Evolutionary conservation across 805 yeast species (phyloP).

Genomic region (Monosporozyma unispora): DNA sequence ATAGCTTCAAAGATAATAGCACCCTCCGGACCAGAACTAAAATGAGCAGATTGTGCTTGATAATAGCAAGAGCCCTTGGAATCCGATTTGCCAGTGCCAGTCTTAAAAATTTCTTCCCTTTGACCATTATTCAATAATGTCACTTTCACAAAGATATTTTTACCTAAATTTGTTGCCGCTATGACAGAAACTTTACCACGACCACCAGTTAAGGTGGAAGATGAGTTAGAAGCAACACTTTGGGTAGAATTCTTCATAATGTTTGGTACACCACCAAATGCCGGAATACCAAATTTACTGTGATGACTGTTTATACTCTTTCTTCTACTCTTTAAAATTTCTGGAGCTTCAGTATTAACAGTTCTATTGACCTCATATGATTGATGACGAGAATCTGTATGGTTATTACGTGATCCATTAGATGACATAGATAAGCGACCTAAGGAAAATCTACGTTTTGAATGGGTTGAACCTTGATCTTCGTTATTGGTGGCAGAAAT

Average conservation of each 20-base stretch:
- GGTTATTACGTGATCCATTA: too few species aligned
- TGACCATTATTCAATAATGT: conserved; percentile 38
- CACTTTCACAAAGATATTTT: conserved; percentile 44
- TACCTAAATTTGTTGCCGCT: conserved; percentile 37
- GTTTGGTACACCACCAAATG: not conserved
- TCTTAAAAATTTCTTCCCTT: conserved; percentile 52
- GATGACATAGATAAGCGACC: not conserved
- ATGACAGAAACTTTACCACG: conserved; percentile 37
- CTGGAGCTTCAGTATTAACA: not conserved
- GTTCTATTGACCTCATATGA: not conserved
- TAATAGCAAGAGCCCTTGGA: conserved; percentile 40
- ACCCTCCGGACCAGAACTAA: conserved; percentile 58
- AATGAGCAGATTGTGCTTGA: conserved; percentile 52
- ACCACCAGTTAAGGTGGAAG: conserved; percentile 1
- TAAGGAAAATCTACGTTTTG: not conserved
- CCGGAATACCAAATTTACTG: not conserved
- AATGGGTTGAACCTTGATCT: not conserved
- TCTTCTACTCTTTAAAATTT: not conserved
- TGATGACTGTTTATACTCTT: not conserved
- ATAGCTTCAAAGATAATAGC: conserved; percentile 51
- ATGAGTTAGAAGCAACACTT: not conserved
- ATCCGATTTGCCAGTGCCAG: conserved; percentile 47
- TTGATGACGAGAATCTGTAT: not conserved
- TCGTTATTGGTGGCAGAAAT: not conserved
- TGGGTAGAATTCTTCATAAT: not conserved